Base-by-base conservation (phyloP, 139 green algal species). In the Closterium sp. region DNA sequence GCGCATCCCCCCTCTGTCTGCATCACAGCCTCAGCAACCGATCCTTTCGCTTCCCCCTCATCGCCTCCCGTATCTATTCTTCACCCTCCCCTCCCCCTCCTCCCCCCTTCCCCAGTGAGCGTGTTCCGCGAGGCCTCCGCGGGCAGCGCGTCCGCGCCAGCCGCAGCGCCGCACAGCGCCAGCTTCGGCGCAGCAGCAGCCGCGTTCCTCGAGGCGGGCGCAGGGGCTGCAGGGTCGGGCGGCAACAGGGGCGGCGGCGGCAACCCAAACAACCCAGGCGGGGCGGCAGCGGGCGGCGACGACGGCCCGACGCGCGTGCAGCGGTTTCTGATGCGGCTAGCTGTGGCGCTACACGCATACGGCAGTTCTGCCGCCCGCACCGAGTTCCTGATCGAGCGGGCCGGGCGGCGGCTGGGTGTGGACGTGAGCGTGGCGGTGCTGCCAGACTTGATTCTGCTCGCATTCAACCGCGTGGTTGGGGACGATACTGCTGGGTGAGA, bases 301-400 rank as follows among this genome's bases (percentile, higher is more conserved):
- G 19, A 22, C 1, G 62, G 62, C 2, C 62, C 62, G 17, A 27
- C 85, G 9, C 85, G 85, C 85, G 85, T 87, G 85, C 85, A 31
- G 28, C n/a, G 28, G 89, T 91, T 91, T 70, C 89, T 91, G 29
- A 42, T 70, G 89, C 89, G 62, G 62, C 70, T 91, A n/a, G 89
- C 89, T 9, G 70, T 88, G 24, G 89, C 89, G 19, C 70, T 91
- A 4, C 89, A 91, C 70, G 29, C 89, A 28, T 91, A 91, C 38
- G 89, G 89, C 45, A 91, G 70, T 62, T 88, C 70, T 17, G 70
- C 70, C 9, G 30, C 62, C 7, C 89, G 89, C 89, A 91, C 89
- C 4, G 89, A 91, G 89, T 91, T 88, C 89, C 89, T 91, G 22
- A 31, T 91, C 19, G 89, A 91, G 89, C 70, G 70, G 5, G 89